phyloP scores from a whole-genome alignment of 2,329 filamentous ascomycete genomes.

The Lasiodiplodia sp. region DNA sequence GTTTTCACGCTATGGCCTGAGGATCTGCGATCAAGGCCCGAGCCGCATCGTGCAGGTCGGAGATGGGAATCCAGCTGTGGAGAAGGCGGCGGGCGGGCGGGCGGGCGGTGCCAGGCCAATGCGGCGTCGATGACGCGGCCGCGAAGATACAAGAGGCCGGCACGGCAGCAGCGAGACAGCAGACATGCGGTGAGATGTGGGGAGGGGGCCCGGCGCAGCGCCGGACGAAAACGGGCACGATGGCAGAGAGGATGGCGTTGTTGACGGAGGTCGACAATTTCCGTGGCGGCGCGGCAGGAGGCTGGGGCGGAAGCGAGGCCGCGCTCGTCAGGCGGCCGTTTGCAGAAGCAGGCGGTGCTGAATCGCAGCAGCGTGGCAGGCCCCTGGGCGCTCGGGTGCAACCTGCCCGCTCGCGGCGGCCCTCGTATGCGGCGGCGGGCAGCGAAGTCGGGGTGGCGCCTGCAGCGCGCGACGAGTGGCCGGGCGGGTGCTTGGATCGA shows the following conservation, averaged over 20 bases:
- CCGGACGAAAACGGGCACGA: conserved; percentile 22
- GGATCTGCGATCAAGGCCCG: conserved; percentile 20
- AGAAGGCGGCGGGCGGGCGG: neutral
- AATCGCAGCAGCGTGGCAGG: conserved; percentile 12
- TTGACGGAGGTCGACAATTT: conserved; percentile 4
- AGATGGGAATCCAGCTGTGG: conserved; percentile 2
- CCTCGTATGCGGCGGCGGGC: conserved; percentile 2
- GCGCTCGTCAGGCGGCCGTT: conserved; percentile 12
- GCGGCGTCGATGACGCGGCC: conserved; percentile 64
- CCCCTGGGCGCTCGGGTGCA: conserved; percentile 13
- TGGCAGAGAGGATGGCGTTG: conserved; percentile 16
- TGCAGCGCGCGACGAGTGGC: conserved; percentile 19
- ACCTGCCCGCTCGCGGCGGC: conserved; percentile 9
- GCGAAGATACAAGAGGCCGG: conserved; percentile 58
- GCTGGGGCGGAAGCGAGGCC: conserved; percentile 12
- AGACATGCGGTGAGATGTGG: conserved; percentile 19
- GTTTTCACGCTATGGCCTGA: conserved; percentile 5
- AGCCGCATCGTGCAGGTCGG: conserved; percentile 22
- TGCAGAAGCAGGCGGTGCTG: conserved; percentile 21
- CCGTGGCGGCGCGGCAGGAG: conserved; percentile 10
- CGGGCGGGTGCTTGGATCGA: conserved; percentile 29
- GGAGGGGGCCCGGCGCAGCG: conserved; percentile 25
- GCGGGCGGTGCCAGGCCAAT: neutral
- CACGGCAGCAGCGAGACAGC: conserved; percentile 3
- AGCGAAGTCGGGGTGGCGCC: conserved; percentile 21